Conservation (phyloP, 148 eudicot genomes). For the Chenopodium formosanum region DNA sequence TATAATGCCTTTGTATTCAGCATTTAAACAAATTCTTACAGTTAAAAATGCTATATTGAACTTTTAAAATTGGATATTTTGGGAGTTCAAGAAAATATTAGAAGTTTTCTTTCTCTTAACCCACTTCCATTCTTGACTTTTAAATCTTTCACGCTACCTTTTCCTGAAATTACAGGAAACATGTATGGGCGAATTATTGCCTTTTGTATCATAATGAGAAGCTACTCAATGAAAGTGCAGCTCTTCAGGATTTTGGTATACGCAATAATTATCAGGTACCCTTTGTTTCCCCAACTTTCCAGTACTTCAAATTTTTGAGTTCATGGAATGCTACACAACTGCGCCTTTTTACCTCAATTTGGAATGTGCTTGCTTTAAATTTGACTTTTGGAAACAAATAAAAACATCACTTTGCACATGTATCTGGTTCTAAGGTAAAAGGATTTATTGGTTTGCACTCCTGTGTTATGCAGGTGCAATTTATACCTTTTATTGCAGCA, state of each 20-base stretch:
- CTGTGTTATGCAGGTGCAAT: constrained; percentile 62
- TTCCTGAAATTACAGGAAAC: constrained; percentile 56
- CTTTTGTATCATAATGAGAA: constrained; percentile 72
- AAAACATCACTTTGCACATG: not conserved
- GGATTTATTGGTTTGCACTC: not conserved
- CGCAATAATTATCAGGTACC: constrained; percentile 84
- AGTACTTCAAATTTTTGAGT: not conserved
- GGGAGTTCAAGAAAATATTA: not conserved
- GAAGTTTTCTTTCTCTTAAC: not conserved
- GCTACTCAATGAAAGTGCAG: constrained; percentile 59
- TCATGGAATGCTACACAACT: no score
- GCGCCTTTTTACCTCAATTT: not conserved
- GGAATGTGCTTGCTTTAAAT: not conserved
- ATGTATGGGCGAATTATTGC: constrained; percentile 90
- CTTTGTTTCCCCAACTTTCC: not conserved
- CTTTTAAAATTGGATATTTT: not conserved
- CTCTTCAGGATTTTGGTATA: constrained; percentile 73
- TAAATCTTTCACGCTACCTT: not conserved
- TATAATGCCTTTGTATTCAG: not conserved
- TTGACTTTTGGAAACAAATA: not conserved
- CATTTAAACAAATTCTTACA: not conserved
- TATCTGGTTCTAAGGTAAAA: not conserved
- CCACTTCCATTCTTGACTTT: not conserved
- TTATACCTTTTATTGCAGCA: constrained; percentile 62
- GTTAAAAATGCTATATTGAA: not conserved